phyloP scores from a whole-genome alignment of 192 early-diverging fungal species.

The Rhizoclosmatium globosum region DNA sequence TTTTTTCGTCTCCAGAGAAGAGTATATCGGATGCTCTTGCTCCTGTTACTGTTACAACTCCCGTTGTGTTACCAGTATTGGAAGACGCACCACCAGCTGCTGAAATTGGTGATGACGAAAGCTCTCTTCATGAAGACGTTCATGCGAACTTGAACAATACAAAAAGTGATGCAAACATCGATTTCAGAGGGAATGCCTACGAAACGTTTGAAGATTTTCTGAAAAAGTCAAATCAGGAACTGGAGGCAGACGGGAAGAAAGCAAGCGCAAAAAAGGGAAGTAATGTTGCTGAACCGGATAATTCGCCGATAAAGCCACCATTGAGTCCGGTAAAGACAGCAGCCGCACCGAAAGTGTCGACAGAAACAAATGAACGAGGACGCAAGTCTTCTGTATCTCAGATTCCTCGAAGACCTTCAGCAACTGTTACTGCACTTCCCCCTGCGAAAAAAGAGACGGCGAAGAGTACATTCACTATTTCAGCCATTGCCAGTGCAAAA shows the following conservation, averaged over 20 bases:
- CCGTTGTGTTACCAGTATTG: not conserved
- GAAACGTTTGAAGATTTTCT: conserved; percentile 24
- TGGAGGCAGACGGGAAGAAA: not conserved
- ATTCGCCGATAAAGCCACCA: not conserved
- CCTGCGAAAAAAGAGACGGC: not conserved
- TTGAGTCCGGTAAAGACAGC: not conserved
- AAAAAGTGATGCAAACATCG: not conserved
- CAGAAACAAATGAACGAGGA: no score
- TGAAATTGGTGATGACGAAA: not conserved
- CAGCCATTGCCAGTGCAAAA: conserved; percentile 12
- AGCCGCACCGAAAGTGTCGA: not conserved
- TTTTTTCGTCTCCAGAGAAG: conserved; percentile 18
- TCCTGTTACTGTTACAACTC: not conserved
- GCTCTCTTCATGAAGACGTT: not conserved
- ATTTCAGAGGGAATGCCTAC: conserved; percentile 1
- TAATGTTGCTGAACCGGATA: not conserved
- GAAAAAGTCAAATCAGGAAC: not conserved
- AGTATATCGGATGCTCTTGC: not conserved
- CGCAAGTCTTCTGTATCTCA: not conserved
- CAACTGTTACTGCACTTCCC: not conserved
- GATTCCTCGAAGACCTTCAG: not conserved
- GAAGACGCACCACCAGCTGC: not conserved
- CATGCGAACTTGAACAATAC: not conserved
- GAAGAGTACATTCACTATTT: not conserved
- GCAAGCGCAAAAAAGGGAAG: not conserved